Base-by-base conservation (phyloP, 2,329 filamentous ascomycete genomes). In the Thyridium curvatum region DNA sequence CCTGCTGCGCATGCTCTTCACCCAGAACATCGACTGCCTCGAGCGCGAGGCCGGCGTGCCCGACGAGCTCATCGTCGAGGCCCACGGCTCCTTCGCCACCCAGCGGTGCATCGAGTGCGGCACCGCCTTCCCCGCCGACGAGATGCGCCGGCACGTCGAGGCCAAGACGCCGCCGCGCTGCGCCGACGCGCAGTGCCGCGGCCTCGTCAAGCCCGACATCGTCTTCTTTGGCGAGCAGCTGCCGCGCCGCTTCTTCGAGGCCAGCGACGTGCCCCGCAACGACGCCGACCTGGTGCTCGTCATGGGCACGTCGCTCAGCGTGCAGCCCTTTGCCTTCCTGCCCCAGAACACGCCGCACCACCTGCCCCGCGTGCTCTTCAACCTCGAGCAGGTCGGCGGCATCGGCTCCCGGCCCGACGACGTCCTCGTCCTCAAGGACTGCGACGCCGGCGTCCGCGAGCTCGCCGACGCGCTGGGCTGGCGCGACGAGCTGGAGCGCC, bases 1-100 rank as follows among this genome's bases (percentile, higher is more conserved):
- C 4, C 68, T 91, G 31, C 68, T 98, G 17, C 68, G 84, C 48
- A 93, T 89, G 69, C 77, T 93, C 38, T 98, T 97, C 61, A 96
- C 93, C 0, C 93, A 98, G 57, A 98, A 98, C 55, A 97, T 98
- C 49, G 93, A 98, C 65, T 95, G 89, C 53, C 73, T 98, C 12
- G 93, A 98, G 64, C 79, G 90, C 16, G 74, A 78, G 49, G 93
- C 91, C 12, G 93, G 93, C 18, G 81, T 98, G 1, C 86, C 89
- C 0, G 72, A 68, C 0, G 80, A 91, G 3, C 81, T 77, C 60
- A 90, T 98, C 36, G 73, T 98, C 26, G 91, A 97, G 62, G 93
- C 93, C 0, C 93, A 98, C 59, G 93, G 93, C 34, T 95, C 88
- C 58, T 98, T 97, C 58, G 91, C 91, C 16, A 79, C 77, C 1